Evolutionary conservation across 441 rosid species (phyloP), one percentile per base, ranked within the genome.

Genomic region (Mallotus repandus): DNA sequence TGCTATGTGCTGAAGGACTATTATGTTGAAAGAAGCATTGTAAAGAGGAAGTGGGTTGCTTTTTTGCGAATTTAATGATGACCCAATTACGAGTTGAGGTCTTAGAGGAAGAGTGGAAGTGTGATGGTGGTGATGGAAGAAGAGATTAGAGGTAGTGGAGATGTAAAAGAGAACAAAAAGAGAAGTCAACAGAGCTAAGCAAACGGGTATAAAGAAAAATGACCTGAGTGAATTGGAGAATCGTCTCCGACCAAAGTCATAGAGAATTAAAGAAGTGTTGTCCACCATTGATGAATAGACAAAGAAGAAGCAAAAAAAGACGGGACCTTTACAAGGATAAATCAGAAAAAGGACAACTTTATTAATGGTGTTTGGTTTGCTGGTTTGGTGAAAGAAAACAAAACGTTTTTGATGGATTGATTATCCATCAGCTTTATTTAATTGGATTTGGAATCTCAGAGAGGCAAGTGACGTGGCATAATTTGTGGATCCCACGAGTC

Each of bases 161-260:
- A n/a, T n/a, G 73, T 85, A 80, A 56, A 84, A 64, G 76, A 88
- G 82, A 74, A 88, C 64, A 74, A 81, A 72, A 62, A 85, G 76
- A 59, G 82, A 75, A 62, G 90, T 79, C 32, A 81, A 35, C 74
- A 87, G 86, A 74, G 87, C 87, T 64, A 87, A 74, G 75, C 77
- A 54, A 21, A 89, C 68, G 67, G 91, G 86, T 9, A 85, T 38
- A 67, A 81, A 84, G 82, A 86, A 85, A 78, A 88, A 74, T 68
- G 76, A 67, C 63, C 71, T 63, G 72, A 74, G 78, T 19, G 82
- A 54, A 41, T 52, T 69, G 29, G 81, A 68, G 57, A 74, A 57
- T 14, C 79, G 81, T 49, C 86, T 80, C 48, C 45, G 84, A 55
- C 81, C 14, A 70, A 70, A 82, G 66, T 49, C 69, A 55, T 43